Evolutionary conservation across 2,329 filamentous ascomycete species (phyloP).

Genomic region (Lasiodiplodia gonubiensis): DNA sequence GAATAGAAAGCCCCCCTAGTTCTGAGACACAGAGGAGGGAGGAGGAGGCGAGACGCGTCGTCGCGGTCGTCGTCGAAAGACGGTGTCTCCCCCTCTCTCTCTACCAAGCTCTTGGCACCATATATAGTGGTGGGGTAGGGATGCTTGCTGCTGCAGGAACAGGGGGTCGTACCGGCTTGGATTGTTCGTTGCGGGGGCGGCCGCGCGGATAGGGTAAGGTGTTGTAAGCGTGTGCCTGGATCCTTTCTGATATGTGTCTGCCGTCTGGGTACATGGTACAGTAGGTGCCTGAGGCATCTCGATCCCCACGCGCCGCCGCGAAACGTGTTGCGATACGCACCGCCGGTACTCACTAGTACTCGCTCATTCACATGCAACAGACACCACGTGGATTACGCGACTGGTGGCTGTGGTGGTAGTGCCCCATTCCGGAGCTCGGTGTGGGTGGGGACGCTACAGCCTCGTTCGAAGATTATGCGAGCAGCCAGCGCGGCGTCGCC

Average conservation of each 20-base stretch:
- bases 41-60: not conserved
- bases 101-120: not conserved
- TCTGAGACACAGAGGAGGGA: not conserved
- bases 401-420: not conserved
- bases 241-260: too few species aligned
- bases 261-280: too few species aligned
- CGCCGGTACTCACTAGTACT: too few species aligned
- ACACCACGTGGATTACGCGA: not conserved
- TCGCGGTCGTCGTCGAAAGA: not conserved
- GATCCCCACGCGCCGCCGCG: too few species aligned
- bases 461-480: not conserved
- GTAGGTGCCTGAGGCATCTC: too few species aligned
- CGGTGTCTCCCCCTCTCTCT: not conserved
- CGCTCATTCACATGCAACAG: too few species aligned
- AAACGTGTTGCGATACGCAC: too few species aligned
- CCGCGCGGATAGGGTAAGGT: not conserved
- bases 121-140: not conserved
- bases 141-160: not conserved
- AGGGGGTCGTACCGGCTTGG: not conserved
- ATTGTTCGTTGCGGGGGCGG: not conserved
- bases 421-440: too few species aligned
- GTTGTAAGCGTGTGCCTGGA: too few species aligned
- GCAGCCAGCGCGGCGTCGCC: not conserved
- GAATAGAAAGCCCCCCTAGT: not conserved
- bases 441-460: not conserved